Base-by-base conservation (phyloP, 2,329 filamentous ascomycete genomes). In the Reticulascus tulasneorum region DNA sequence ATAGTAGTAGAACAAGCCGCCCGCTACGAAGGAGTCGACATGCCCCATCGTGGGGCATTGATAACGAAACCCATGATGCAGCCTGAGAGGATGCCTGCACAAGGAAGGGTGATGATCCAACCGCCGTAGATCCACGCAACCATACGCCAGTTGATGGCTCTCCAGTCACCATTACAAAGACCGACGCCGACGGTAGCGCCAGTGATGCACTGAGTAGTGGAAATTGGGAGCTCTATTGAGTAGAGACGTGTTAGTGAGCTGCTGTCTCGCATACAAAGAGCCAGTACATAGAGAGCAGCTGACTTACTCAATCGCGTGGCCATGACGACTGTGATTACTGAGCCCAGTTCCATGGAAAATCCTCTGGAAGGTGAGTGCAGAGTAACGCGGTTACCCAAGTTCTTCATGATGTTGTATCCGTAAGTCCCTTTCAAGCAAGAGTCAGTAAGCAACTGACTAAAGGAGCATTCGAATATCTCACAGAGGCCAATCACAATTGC, bases 361-460 rank as follows among this genome's bases (percentile, higher is more conserved):
- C 77, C 76, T 49, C 75, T 70, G 2, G 70, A 66, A 5, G 77
- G 77, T 1, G 75, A 79, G 63, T 79, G 74, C 13, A 77, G 67
- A 9, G 77, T 80, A 42, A 81, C 67, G 46, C 73, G 70, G 62
- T 80, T 81, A 38, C 76, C 77, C 42, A 80, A 62, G 49, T 74
- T 74, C 27, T 69, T 66, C 76, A 82, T 81, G 56, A 82, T 79
- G 53, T 79, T 76, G 56, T 80, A 81, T 2, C 76, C 76, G 45
- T 79, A 68, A 19, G 75, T 77, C 67, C 73, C n/a, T n/a, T n/a
- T n/a, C n/a, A n/a, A 75, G 41, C 79, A 65, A 42, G n/a, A n/a
- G n/a, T n/a, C n/a, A n/a, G n/a, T n/a, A n/a, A n/a, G n/a, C n/a
- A n/a, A n/a, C n/a, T n/a, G n/a, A n/a, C n/a, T n/a, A n/a, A n/a